These are phyloP conservation scores for Yamadazyma sp. DNA, from an alignment of 1,139 yeast genomes.

Conservation along the genomic window DNA sequence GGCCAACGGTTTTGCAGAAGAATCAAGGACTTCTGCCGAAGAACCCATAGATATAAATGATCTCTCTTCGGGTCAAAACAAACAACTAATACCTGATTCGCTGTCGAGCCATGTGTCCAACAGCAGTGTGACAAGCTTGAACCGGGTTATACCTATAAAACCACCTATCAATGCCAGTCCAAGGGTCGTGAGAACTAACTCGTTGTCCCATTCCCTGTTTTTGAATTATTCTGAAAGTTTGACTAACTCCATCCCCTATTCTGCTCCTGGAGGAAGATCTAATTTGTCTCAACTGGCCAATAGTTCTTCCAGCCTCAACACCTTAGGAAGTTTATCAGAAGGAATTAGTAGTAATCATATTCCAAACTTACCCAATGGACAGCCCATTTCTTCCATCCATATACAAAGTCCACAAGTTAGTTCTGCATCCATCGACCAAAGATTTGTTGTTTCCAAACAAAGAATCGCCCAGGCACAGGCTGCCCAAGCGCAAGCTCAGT, in stretches of 20 bases:
- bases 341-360: conserved; percentile 22
- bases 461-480: conserved; percentile 62
- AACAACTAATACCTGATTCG: neutral
- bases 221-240: conserved; percentile 45
- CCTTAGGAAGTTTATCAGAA: conserved; percentile 17
- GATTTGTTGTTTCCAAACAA: conserved; percentile 73
- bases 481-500: conserved; percentile 48
- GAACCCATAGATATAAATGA: neutral
- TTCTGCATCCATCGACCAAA: conserved; percentile 59
- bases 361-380: conserved; percentile 55
- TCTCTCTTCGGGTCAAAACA: neutral
- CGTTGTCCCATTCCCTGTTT: conserved; percentile 44
- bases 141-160: conserved; percentile 22
- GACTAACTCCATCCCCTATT: conserved; percentile 66
- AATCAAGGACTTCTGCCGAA: neutral
- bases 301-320: conserved; percentile 16
- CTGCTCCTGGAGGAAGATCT: conserved; percentile 63
- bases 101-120: conserved; percentile 1
- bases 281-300: conserved; percentile 19
- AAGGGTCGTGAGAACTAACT: conserved; percentile 43
- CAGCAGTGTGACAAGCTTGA: conserved; percentile 3
- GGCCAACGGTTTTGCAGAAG: neutral
- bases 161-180: conserved; percentile 36
- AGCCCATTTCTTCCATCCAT: conserved; percentile 57
- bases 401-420: conserved; percentile 68